A percentile compares a stretch with the other conserved stretches of the same genome.
Conservation (phyloP, 169 alveolate species). For the Eimeria sp. region DNA sequence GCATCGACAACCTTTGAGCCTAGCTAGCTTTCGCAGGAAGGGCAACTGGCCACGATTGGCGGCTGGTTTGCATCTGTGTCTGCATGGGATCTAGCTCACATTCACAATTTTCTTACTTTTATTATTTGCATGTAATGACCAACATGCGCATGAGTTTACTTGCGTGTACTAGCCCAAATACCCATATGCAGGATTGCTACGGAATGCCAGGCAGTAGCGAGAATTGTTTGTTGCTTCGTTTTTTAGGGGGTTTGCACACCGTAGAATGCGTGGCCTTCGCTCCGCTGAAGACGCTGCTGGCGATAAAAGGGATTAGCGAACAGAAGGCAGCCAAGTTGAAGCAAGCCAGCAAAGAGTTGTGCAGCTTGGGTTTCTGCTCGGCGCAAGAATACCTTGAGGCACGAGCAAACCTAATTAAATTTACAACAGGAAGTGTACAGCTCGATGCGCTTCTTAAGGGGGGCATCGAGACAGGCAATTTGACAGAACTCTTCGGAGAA, state of each 20-base stretch:
- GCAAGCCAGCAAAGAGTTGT: slow-evolving; percentile 94
- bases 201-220: background rate
- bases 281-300: slow-evolving; percentile 71
- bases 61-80: background rate
- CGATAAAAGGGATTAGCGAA: slow-evolving; percentile 98
- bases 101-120: background rate
- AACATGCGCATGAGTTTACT: too few species aligned
- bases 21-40: background rate
- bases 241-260: slow-evolving; percentile 83
- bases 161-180: too few species aligned
- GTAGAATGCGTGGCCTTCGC: slow-evolving; percentile 85
- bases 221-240: background rate
- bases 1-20: background rate
- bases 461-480: slow-evolving; percentile 98
- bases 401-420: slow-evolving; percentile 94
- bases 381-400: slow-evolving; percentile 82
- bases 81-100: background rate
- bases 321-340: slow-evolving; percentile 97
- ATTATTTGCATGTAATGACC: background rate
- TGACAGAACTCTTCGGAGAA: slow-evolving; percentile 99
- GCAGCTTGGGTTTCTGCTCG: slow-evolving; percentile 80
- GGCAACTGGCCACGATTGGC: background rate
- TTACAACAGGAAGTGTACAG: slow-evolving; percentile 97
- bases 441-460: slow-evolving; percentile 98
- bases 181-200: background rate